Conservation (phyloP, 108 stramenopile species). For the Nitzschia sp. region DNA sequence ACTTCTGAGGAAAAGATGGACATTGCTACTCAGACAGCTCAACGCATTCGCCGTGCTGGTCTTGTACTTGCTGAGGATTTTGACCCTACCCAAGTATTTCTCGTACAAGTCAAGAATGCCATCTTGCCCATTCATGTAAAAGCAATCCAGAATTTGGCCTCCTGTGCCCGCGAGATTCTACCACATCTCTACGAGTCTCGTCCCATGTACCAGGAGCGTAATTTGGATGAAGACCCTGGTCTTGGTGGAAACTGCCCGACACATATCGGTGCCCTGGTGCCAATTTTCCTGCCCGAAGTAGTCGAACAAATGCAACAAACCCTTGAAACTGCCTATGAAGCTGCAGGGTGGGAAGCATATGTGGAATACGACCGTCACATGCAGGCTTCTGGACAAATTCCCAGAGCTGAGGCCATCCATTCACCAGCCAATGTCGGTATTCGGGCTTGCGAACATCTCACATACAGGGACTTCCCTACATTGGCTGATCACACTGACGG, state of each 20-base stretch:
- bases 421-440: slow-evolving; percentile 35
- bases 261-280: slow-evolving; percentile 25
- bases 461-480: slow-evolving; percentile 35
- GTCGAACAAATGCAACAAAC: slow-evolving; percentile 29
- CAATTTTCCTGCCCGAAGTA: slow-evolving; percentile 29
- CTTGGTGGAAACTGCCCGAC: slow-evolving; percentile 40
- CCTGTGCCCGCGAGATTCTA: slow-evolving; percentile 20
- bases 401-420: slow-evolving; percentile 13
- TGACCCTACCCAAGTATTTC: slow-evolving; percentile 17
- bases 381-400: neutral
- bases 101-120: slow-evolving; percentile 34
- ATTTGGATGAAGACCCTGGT: slow-evolving; percentile 36
- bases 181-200: slow-evolving; percentile 39
- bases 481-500: slow-evolving; percentile 37
- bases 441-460: slow-evolving; percentile 39
- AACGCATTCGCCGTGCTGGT: slow-evolving; percentile 24
- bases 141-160: slow-evolving; percentile 30
- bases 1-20: slow-evolving; percentile 18
- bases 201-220: slow-evolving; percentile 37
- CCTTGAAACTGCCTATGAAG: slow-evolving; percentile 33
- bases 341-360: slow-evolving; percentile 25
- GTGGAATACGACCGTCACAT: slow-evolving; percentile 7
- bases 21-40: slow-evolving; percentile 11
- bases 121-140: slow-evolving; percentile 39
- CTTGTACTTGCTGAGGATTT: slow-evolving; percentile 5